phyloP scores from a whole-genome alignment of 2,329 filamentous ascomycete species.

The Sordariomycetes sp. region DNA sequence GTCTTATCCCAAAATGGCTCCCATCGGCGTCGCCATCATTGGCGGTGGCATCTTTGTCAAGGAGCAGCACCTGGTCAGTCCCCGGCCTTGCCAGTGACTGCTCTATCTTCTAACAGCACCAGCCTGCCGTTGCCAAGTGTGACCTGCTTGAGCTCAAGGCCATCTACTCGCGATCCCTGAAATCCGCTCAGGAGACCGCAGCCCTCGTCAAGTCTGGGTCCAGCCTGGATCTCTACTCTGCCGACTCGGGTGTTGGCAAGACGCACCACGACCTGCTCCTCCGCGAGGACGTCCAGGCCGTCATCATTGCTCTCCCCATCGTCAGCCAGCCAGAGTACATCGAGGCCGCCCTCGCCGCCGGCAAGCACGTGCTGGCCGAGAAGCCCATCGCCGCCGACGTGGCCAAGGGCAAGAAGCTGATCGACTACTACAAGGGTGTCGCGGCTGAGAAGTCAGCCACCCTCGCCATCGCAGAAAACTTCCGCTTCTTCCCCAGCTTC shows the following conservation, averaged over 20 bases:
- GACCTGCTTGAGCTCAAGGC: conserved; percentile 47
- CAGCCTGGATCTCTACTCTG: conserved; percentile 44
- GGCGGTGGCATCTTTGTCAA: conserved; percentile 55
- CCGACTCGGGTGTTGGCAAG: conserved; percentile 37
- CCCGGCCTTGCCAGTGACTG: conserved; percentile 7
- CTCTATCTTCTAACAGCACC: background rate
- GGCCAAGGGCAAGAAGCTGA: conserved; percentile 27
- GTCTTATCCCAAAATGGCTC: conserved; percentile 16
- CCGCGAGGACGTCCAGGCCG: conserved; percentile 42
- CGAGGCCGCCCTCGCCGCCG: conserved; percentile 48
- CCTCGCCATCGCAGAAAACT: conserved; percentile 65
- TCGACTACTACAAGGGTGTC: conserved; percentile 21
- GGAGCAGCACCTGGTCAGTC: conserved; percentile 43
- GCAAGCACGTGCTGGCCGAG: conserved; percentile 62
- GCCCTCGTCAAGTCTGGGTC: conserved; percentile 20
- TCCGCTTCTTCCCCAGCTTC: conserved; percentile 52
- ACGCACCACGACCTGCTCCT: conserved; percentile 41
- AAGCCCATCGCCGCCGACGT: conserved; percentile 59
- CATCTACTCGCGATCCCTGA: conserved; percentile 54
- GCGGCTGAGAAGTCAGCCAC: conserved; percentile 19
- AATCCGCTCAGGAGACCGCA: conserved; percentile 41
- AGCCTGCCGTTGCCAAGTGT: conserved; percentile 49
- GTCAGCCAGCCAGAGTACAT: conserved; percentile 48
- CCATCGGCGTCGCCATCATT: conserved; percentile 48
- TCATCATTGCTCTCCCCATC: conserved; percentile 56